Evolutionary conservation across 164 flowering plant species (phyloP), one percentile per base, ranked within the genome.

Genomic region (Magnolia sinica): DNA sequence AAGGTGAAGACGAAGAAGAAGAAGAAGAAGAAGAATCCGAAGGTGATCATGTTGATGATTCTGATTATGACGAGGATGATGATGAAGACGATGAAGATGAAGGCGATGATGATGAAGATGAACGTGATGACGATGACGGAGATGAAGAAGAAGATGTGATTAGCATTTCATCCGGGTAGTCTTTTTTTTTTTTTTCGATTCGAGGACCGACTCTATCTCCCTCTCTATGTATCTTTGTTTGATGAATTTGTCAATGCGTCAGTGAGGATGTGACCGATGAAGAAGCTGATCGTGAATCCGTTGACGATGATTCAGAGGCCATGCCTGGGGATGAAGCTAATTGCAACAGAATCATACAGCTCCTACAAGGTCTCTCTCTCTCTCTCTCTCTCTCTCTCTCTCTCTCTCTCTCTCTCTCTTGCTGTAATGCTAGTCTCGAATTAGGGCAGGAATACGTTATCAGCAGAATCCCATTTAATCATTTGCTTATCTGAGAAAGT

Each of bases 301-400:
- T 29, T 18, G 71, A 76, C 55, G 78, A 61, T 14, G 73, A 68
- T 7, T 76, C 73, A 66, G 71, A 74, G 18, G 76, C 52, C 22
- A 24, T 58, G 66, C 49, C 50, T 58, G 65, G 18, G 1, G 66
- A 55, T 18, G 66, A 73, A 18, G 65, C 20, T 31, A 9, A 23
- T 31, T 76, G 78, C 73, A 37, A 49, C 18, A 52, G 73, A 70
- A 61, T 69, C 73, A n/a, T 69, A 49, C 20, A 50, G 37, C 51
- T 58, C 31, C 78, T 76, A 1, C 72, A 58, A 70, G 73, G 78
- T 76, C 29, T 31, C 69, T 9, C 68, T 24, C 18, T 24, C 18
- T 55, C 72, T 27, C 24, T 13, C 7, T 68, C 37, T 68, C 13
- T 68, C 9, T 22, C 9, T 51, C 50, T 68, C 5, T 27, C 52